phyloP scores from a whole-genome alignment of 495 filamentous ascomycete species.

The Cairneyella variabilis region DNA sequence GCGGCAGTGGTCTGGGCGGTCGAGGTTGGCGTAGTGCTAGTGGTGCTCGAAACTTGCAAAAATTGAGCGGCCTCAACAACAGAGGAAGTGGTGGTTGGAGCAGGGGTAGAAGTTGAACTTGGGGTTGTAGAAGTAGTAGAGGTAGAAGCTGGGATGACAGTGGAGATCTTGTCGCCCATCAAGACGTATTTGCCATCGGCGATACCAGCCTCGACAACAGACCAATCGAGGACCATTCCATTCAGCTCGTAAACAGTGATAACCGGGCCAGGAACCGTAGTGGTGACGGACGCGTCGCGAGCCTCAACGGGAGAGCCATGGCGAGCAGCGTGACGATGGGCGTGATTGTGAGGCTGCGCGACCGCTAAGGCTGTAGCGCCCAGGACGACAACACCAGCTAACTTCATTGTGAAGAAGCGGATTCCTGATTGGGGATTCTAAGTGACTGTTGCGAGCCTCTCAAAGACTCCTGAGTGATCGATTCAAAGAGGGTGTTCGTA shows the following conservation, averaged over 20 bases:
- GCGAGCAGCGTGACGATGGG: constrained; percentile 35
- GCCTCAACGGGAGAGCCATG: constrained; percentile 36
- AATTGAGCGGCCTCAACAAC: background rate
- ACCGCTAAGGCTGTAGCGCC: constrained; percentile 41
- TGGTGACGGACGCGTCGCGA: constrained; percentile 36
- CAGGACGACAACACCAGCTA: constrained; percentile 38
- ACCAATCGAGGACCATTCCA: constrained; percentile 45
- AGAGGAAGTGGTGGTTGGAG: constrained; percentile 13
- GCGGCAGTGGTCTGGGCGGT: background rate
- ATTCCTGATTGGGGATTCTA: constrained; percentile 23
- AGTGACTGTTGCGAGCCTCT: constrained; percentile 18
- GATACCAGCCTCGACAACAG: constrained; percentile 60
- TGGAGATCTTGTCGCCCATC: constrained; percentile 33
- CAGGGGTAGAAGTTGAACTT: constrained; percentile 20
- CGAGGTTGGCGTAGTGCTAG: constrained; percentile 1
- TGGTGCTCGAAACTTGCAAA: background rate
- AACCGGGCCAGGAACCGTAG: constrained; percentile 42
- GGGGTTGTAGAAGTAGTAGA: constrained; percentile 13
- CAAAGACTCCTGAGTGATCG: constrained; percentile 17
- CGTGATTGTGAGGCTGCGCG: constrained; percentile 46
- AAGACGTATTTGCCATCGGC: constrained; percentile 49
- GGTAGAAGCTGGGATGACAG: constrained; percentile 7
- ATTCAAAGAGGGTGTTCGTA: background rate
- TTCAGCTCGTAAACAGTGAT: constrained; percentile 58
- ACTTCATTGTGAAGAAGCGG: constrained; percentile 42